A percentile compares a stretch with the other conserved stretches of the same genome.
Conservation (phyloP, 2,329 filamentous ascomycete genomes). For the Raffaelea deltoideospora region DNA sequence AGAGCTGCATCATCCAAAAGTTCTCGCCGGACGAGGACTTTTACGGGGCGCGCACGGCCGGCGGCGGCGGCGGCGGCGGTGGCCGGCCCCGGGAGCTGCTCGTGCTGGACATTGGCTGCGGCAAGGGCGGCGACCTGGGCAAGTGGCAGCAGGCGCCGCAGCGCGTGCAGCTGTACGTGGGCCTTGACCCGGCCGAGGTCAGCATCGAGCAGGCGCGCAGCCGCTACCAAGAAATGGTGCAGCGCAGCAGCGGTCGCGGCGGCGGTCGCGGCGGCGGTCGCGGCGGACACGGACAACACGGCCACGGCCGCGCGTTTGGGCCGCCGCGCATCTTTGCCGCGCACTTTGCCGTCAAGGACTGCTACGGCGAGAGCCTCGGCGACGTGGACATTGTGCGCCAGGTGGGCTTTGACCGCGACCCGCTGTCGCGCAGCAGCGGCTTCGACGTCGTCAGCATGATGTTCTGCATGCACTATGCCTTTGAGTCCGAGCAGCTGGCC, state of each 20-base stretch:
- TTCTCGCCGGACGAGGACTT: constrained; percentile 74
- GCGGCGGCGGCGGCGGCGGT: constrained; percentile 37
- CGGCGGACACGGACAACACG: constrained; percentile 18
- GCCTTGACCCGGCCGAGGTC: constrained; percentile 81
- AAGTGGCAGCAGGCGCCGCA: constrained; percentile 97
- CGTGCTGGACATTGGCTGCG: constrained; percentile 88
- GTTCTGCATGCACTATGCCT: constrained; percentile 99
- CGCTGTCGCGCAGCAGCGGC: constrained; percentile 59
- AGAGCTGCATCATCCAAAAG: constrained; percentile 93
- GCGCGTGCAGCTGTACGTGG: constrained; percentile 81
- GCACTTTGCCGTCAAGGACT: constrained; percentile 83
- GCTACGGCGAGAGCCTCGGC: constrained; percentile 71
- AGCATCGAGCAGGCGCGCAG: constrained; percentile 84
- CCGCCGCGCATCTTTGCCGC: constrained; percentile 63
- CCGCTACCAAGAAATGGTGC: constrained; percentile 60
- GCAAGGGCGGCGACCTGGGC: constrained; percentile 85
- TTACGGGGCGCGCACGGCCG: constrained; percentile 39
- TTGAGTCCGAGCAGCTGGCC: constrained; percentile 81
- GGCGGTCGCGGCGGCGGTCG: constrained; percentile 32
- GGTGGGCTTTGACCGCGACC: constrained; percentile 71
- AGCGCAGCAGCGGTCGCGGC: constrained; percentile 34
- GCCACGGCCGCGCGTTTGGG: too few species aligned
- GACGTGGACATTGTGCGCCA: constrained; percentile 69
- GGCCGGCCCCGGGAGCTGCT: constrained; percentile 44
- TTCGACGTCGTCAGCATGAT: constrained; percentile 98